These are phyloP conservation scores for Stevia rebaudiana DNA, from an alignment of 140 eudicot species.

Conservation along the genomic window DNA sequence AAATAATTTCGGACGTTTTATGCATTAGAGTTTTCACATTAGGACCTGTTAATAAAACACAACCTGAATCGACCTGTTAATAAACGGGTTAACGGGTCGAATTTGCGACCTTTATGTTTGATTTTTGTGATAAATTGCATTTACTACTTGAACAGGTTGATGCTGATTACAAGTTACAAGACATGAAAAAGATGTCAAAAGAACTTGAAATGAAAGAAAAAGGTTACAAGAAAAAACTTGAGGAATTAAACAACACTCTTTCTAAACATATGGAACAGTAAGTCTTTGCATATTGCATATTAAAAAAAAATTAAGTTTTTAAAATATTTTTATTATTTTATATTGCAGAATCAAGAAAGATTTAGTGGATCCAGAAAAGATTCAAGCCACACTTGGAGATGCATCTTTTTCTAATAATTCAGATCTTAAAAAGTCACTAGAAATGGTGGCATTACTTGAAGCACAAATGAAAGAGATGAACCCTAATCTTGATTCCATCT, in stretches of 20 bases:
- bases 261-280: constrained; percentile 90
- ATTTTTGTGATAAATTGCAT: background rate
- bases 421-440: constrained; percentile 70
- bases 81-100: background rate
- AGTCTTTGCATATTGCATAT: constrained; percentile 25
- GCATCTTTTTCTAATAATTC: constrained; percentile 43
- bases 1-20: background rate
- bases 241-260: constrained; percentile 48
- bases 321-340: background rate
- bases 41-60: background rate
- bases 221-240: constrained; percentile 73
- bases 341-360: constrained; percentile 69
- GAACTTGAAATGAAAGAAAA: constrained; percentile 81
- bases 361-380: constrained; percentile 82
- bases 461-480: constrained; percentile 95
- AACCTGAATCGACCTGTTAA: background rate
- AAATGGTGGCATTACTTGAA: constrained; percentile 80
- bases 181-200: constrained; percentile 61
- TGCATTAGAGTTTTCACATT: background rate
- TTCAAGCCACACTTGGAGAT: constrained; percentile 67
- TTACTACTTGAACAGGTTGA: constrained; percentile 56
- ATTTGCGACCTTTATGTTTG: background rate
- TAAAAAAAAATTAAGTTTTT: background rate
- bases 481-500: constrained; percentile 92
- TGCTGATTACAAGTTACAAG: constrained; percentile 91